Base-by-base conservation (phyloP, 2,329 filamentous ascomycete species). In the Fusarium multiceps region DNA sequence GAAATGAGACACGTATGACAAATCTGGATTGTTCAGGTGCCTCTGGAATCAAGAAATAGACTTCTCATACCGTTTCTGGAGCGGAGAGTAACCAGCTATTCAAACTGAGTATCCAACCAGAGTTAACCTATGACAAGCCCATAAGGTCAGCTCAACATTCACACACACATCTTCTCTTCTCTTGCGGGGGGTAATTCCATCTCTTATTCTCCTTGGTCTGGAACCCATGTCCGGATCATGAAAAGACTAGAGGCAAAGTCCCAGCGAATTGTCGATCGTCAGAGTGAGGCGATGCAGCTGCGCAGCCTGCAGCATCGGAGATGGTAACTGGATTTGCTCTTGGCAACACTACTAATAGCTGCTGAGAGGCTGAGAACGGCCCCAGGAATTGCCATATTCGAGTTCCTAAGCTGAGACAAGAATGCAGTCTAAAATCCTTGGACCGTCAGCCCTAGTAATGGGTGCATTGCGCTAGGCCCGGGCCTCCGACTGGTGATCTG, bases 371-470 rank as follows among this genome's bases (percentile, higher is more conserved):
- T 34, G 21, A 41, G 34, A 28, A 18, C n/a, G 25, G 25, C 23
- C 18, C 45, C 25, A 27, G 45, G 18, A 41, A 28, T 41, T 42
- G 13, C 49, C 23, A 53, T n/a, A 37, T 42, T 27, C 32, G 53
- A 34, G 53, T 45, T 28, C 18, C 34, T 10, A 7, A 66, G 62
- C 63, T 66, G 62, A 60, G 47, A 63, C 11, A 46, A 34, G 37
- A n/a, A 48, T 37, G 48, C 37, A 34, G 55, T 27, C 63, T 66
- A 66, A 63, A 30, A 55, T 55, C 48, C 48, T 41, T 55, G 11
- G 49, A 23, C 55, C n/a, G 63, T 66, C 46, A 67, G 56, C 63
- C 54, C 63, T 66, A 66, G 55, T 46, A 32, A 32, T 37, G 41
- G 27, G 16, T 50, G 30, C 56, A 34, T 53, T 56, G 46, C 63